Conservation (phyloP, 805 yeast genomes). For the Candida montana region DNA sequence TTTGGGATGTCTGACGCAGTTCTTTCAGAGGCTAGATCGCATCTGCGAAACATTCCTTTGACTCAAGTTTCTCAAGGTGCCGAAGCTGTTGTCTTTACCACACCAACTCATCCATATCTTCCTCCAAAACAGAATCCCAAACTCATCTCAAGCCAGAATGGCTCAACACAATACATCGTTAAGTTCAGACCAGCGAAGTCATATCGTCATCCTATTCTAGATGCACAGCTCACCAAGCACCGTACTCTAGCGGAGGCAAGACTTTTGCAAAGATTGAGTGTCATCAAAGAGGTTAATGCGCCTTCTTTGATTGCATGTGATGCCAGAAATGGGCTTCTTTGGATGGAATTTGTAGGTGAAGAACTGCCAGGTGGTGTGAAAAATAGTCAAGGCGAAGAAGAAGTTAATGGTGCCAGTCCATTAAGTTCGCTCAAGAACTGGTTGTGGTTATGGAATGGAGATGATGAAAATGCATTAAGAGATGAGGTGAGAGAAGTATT, state of each 20-base stretch:
- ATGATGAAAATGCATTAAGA: slow-evolving; percentile 24
- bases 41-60: slow-evolving; percentile 46
- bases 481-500: slow-evolving; percentile 41
- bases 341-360: slow-evolving; percentile 81
- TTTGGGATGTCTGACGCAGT: slow-evolving; percentile 49
- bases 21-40: slow-evolving; percentile 35
- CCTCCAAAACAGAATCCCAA: slow-evolving; percentile 24
- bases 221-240: slow-evolving; percentile 66
- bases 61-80: slow-evolving; percentile 79
- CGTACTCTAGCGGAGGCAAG: slow-evolving; percentile 85
- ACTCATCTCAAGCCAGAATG: slow-evolving; percentile 20
- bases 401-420: not conserved
- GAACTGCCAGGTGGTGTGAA: slow-evolving; percentile 37
- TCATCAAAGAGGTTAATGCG: slow-evolving; percentile 48
- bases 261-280: slow-evolving; percentile 52
- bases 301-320: slow-evolving; percentile 79
- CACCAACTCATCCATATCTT: slow-evolving; percentile 62
- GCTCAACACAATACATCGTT: slow-evolving; percentile 43
- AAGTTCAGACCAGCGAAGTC: slow-evolving; percentile 86
- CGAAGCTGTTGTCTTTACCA: slow-evolving; percentile 72
- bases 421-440: slow-evolving; percentile 66
- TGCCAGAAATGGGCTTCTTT: slow-evolving; percentile 68
- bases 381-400: not conserved
- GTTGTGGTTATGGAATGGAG: slow-evolving; percentile 54
- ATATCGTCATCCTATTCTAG: slow-evolving; percentile 85